Evolutionary conservation across 169 alveolate species (phyloP), one percentile per base, ranked within the genome.

Genomic region (Cryptosporidium tyzzeri): DNA sequence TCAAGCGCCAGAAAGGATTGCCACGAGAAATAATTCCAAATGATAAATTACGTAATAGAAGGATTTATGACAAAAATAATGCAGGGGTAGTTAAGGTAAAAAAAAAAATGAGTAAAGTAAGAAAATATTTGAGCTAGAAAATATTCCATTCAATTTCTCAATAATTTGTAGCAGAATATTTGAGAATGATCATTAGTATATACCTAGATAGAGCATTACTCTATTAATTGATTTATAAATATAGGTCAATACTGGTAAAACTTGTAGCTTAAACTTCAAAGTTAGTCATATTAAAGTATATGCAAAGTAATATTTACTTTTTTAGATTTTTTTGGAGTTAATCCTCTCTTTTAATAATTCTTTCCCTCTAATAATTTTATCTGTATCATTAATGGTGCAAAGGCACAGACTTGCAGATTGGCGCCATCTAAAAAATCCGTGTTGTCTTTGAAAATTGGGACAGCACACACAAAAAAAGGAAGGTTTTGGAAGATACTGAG

Each of bases 381-480:
- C 37, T 37, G 26, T 9, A 16, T 23, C 4, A 55, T 4, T 65
- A 35, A 37, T 31, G 71, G 70, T 55, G 70, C 69, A 73, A 73
- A 73, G 70, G 86, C 85, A 58, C 55, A 73, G 86, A 73, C 89
- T 62, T 62, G 21, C 16, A 3, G 14, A 7, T 62, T 44, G 69
- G 80, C 89, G 89, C 89, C 89, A 80, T 80, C 89, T 80, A 61
- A 50, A 80, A 80, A 80, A 80, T 9, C 89, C 89, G 89, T 80
- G 45, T 80, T 80, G 89, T 80, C 89, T 80, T 41, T 14, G 10
- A 29, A n/a, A 9, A 80, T 44, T 26, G 55, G 75, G 75, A 50
- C 55, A 61, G 45, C 89, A 62, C 89, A 80, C 67, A 71, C 44
- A 71, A 10, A 31, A 1, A 71, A 16, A 7, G 50, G 2, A 44